These are phyloP conservation scores for Fusarium duplospermum DNA, from an alignment of 2,329 filamentous ascomycete species.

Conservation along the genomic window DNA sequence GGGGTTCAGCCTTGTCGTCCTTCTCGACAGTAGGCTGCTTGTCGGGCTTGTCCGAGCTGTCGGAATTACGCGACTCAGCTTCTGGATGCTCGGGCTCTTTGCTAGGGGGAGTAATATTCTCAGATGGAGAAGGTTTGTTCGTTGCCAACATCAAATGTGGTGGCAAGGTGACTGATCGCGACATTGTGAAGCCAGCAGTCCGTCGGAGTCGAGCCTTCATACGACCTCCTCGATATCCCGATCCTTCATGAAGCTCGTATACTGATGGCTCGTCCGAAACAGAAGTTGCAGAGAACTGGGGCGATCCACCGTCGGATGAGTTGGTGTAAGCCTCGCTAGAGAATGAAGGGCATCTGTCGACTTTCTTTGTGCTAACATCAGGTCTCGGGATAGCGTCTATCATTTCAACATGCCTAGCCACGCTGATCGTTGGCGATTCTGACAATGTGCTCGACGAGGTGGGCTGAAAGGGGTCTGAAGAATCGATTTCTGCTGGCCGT, in stretches of 20 bases:
- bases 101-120: constrained; percentile 1
- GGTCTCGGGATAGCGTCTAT: not conserved
- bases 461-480: constrained; percentile 12
- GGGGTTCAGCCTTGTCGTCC: not conserved
- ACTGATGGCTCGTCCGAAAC: constrained; percentile 14
- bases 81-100: constrained; percentile 4
- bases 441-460: not conserved
- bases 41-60: not conserved
- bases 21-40: not conserved
- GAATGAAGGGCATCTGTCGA: constrained; percentile 9
- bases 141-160: constrained; percentile 42
- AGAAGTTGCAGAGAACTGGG: constrained; percentile 18
- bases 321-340: constrained; percentile 1
- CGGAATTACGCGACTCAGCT: not conserved
- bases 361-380: not conserved
- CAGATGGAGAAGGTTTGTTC: constrained; percentile 45
- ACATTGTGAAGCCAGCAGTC: constrained; percentile 44
- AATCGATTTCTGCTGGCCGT: constrained; percentile 12
- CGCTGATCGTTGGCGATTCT: not conserved
- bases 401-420: not conserved
- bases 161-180: constrained; percentile 46
- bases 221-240: constrained; percentile 40
- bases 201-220: constrained; percentile 49
- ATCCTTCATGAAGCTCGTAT: constrained; percentile 49
- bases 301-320: constrained; percentile 12